Evolutionary conservation across 345 rosid genomes (phyloP), one percentile per base, ranked within the genome.

Genomic region (Hibiscus mutabilis): DNA sequence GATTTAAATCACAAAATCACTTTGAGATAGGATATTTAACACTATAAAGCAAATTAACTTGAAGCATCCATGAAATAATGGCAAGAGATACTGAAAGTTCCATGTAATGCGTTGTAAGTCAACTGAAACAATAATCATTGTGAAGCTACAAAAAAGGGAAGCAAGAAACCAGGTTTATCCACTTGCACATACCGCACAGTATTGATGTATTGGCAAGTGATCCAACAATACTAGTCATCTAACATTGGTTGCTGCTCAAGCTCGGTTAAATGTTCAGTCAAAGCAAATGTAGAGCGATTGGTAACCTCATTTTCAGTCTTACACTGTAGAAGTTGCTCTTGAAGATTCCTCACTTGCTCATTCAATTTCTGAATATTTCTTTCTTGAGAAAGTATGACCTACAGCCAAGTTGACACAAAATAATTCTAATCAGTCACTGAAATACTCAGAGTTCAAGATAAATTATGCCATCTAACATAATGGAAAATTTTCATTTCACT

Each of bases 361-460:
- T 86, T 85, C 62, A 91, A 88, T 76, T 85, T 85, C 74, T 84
- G 95, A 75, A 86, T 91, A 33, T 81, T 83, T 70, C 79, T 87
- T 76, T 91, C 97, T 75, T 89, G 95, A 51, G 82, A 86, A 40
- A 91, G 88, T 77, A 91, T 87, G 70, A 79, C 86, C 95, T 89
- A 83, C 76, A 74, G 58, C 33, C 69, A 49, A 65, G 77, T 37
- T 37, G 4, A 24, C 10, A 47, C 46, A 22, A 51, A 47, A 73
- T 21, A 44, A 53, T 10, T 44, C 56, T 7, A 71, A 66, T 67
- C 35, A 56, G 49, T 51, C 24, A 35, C 9, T 6, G 22, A 59
- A 42, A 42, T 19, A 59, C 40, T 21, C 11, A 35, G 55, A 58
- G 22, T 69, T 25, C 6, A 56, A 42, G 31, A 69, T 15, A 12